Conservation (phyloP, 2,329 filamentous ascomycete genomes). For the Aquanectria penicillioides region DNA sequence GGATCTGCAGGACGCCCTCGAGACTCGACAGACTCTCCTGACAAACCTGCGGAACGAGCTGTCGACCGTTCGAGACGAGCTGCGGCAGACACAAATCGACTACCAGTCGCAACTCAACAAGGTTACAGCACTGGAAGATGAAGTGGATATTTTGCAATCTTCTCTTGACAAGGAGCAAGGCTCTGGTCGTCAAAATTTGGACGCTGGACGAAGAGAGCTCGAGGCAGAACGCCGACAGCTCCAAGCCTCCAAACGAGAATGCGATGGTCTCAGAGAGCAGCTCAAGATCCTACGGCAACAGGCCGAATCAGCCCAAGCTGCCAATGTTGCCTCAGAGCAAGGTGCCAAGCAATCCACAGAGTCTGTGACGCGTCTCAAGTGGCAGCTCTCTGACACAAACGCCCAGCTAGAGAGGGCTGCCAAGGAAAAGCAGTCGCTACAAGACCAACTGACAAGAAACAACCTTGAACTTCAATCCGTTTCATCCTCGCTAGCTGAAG, state of each 20-base stretch:
- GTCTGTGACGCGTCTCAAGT: constrained; percentile 62
- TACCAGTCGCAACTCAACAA: constrained; percentile 71
- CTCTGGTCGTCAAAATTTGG: constrained; percentile 51
- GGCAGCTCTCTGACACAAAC: constrained; percentile 67
- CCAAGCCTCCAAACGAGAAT: constrained; percentile 54
- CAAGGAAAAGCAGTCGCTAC: constrained; percentile 70
- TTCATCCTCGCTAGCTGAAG: constrained; percentile 64
- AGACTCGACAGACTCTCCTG: constrained; percentile 71
- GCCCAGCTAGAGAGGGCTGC: constrained; percentile 64
- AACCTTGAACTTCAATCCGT: constrained; percentile 70
- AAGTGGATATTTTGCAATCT: constrained; percentile 76
- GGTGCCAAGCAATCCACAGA: constrained; percentile 50
- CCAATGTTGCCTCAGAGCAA: constrained; percentile 45
- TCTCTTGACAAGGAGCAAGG: constrained; percentile 41
- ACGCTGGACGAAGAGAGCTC: constrained; percentile 54
- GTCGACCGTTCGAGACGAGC: constrained; percentile 72
- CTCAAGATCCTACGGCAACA: constrained; percentile 42
- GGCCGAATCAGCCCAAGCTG: constrained; percentile 39
- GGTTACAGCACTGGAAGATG: constrained; percentile 75
- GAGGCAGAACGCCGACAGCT: constrained; percentile 51
- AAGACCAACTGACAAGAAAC: constrained; percentile 69
- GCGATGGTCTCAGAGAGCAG: constrained; percentile 40
- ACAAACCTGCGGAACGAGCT: constrained; percentile 75
- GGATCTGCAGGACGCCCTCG: constrained; percentile 76
- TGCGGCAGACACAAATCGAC: constrained; percentile 74